These are phyloP conservation scores for Alternaria metachromatica DNA, from an alignment of 2,329 filamentous ascomycete species.

Conservation along the genomic window DNA sequence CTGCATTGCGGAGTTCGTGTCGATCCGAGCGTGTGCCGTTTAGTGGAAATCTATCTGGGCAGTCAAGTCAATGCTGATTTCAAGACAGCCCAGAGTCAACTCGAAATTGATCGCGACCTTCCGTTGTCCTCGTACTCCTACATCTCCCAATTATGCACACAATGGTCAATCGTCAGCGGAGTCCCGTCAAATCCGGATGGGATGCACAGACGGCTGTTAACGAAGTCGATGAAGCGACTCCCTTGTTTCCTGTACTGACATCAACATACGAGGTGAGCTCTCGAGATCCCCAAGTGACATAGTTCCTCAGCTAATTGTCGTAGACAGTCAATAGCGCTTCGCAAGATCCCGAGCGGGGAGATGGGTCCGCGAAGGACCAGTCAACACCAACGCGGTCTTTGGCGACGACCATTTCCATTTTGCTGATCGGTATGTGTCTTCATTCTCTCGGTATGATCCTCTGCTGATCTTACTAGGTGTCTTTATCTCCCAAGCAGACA, in stretches of 20 bases:
- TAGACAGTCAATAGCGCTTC: neutral
- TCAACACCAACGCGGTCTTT: neutral
- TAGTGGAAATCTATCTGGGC: neutral
- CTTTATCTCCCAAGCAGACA: neutral
- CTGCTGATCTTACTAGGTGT: neutral
- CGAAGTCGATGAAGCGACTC: neutral
- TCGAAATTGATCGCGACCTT: neutral
- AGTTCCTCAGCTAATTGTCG: neutral
- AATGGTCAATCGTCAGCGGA: neutral
- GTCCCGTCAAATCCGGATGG: neutral
- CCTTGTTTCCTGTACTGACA: neutral
- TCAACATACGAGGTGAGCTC: neutral
- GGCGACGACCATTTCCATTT: neutral
- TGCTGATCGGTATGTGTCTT: neutral
- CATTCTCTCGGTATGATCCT: neutral
- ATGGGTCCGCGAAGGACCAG: neutral
- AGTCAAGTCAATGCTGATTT: neutral
- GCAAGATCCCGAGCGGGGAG: neutral
- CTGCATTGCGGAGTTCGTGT: neutral
- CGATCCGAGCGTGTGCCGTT: neutral
- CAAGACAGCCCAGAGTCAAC: neutral
- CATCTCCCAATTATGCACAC: neutral
- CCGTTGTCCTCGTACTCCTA: neutral
- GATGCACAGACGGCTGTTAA: neutral
- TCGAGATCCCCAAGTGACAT: neutral